Conservation (phyloP, 805 yeast genomes). For the Trichomonascus vanleenenianus region DNA sequence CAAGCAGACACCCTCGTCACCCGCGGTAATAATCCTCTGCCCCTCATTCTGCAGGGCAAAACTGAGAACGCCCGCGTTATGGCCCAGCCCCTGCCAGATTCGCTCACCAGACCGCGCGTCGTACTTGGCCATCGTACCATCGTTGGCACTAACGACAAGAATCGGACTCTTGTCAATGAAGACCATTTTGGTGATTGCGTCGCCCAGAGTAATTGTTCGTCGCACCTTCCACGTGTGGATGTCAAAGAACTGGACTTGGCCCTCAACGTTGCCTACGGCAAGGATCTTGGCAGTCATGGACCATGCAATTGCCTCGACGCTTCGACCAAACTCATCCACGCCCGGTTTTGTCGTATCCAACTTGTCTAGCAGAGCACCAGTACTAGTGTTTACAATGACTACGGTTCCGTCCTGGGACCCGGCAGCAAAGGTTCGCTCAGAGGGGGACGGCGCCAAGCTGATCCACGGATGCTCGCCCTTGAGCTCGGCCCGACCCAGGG, state of each 20-base stretch:
- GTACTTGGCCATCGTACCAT: slow-evolving; percentile 80
- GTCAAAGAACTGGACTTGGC: slow-evolving; percentile 77
- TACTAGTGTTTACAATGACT: slow-evolving; percentile 65
- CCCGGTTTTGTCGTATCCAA: slow-evolving; percentile 47
- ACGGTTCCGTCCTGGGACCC: slow-evolving; percentile 88
- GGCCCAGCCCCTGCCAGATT: slow-evolving; percentile 78
- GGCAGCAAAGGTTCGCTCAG: slow-evolving; percentile 53
- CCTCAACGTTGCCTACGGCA: slow-evolving; percentile 87
- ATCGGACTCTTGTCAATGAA: slow-evolving; percentile 52
- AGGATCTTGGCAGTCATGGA: slow-evolving; percentile 53
- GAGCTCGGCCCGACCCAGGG: slow-evolving; percentile 39
- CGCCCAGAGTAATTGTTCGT: slow-evolving; percentile 58
- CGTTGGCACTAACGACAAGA: slow-evolving; percentile 68
- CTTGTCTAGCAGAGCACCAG: slow-evolving; percentile 60
- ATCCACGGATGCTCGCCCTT: slow-evolving; percentile 91
- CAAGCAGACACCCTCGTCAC: slow-evolving; percentile 92
- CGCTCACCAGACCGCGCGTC: slow-evolving; percentile 82
- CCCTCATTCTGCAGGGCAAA: slow-evolving; percentile 65
- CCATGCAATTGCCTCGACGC: slow-evolving; percentile 81
- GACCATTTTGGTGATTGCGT: slow-evolving; percentile 72
- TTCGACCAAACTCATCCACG: slow-evolving; percentile 44
- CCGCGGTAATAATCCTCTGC: slow-evolving; percentile 75
- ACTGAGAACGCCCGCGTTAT: slow-evolving; percentile 88
- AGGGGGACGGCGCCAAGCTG: slow-evolving; percentile 45
- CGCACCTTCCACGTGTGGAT: slow-evolving; percentile 82